Base-by-base conservation (phyloP, 2,329 filamentous ascomycete species). In the Microsporum canis region DNA sequence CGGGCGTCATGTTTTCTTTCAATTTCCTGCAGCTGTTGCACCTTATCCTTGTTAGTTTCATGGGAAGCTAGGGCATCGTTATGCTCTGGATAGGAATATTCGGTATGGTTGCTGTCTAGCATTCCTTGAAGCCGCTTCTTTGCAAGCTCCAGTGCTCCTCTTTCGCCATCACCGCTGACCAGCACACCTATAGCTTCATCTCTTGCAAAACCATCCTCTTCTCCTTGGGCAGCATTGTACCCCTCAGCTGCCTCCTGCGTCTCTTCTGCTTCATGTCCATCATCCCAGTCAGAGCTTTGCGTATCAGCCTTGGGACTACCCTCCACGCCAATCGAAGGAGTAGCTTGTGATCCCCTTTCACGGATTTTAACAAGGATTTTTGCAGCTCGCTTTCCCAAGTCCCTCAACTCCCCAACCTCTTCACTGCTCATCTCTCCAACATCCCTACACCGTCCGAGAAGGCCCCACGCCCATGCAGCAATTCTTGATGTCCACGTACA, bases 391-490 rank as follows among this genome's bases (percentile, higher is more conserved):
- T 90, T 89, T 0, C 88, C 91, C 38, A 97, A 72, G 62, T 94
- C 89, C 58, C 92, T 81, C 33, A 96, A 77, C 68, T 85, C 84
- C 3, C 85, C 86, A 36, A 95, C 83, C 68, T 94, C 88, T 49
- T 84, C 82, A 64, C 89, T 87, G 63, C 84, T 83, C 71, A 96
- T 77, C 71, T 88, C 85, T 1, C 90, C 90, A 7, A 84, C 77
- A 39, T 89, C 88, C 0, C 88, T 86, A 62, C 92, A 80, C 61
- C 85, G 82, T 2, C 88, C 89, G 51, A 96, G 77, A 61, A 96
- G 73, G 0, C 87, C 85, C 91, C 91, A 96, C 3, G 89, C 78
- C 92, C 92, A 97, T 14, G 84, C 81, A 63, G 89, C 91, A 3
- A 88, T 84, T 56, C 85, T 82, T 67, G 83, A 81, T 31, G 83